Base-by-base conservation (phyloP, 2,329 filamentous ascomycete species). In the Beauveria australis region DNA sequence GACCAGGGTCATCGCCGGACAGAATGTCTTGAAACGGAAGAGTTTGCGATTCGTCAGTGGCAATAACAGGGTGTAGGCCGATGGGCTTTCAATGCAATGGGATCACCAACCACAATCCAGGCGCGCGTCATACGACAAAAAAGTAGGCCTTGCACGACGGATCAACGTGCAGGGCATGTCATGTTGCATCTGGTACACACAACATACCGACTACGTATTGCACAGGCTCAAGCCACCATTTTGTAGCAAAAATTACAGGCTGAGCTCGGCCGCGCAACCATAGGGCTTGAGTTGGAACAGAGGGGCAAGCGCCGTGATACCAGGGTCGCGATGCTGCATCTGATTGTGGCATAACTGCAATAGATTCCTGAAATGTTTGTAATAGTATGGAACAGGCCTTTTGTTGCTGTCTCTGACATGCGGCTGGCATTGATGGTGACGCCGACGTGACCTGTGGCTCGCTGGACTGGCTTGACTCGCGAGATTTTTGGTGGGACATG, bases 21-120 rank as follows among this genome's bases (percentile, higher is more conserved):
- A 41, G n/a, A 12, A 48, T 61, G 60, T 41, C 60, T 58, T 16
- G 30, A 61, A 61, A 53, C n/a, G 60, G 60, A 14, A 61, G 60
- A 58, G 26, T 28, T 53, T 58, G 60, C 60, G 60, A 61, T 52
- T 16, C 18, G 43, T 28, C 6, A 48, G 30, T 48, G 41, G 28
- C 22, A 54, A 18, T 44, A 37, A 6, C 18, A 44, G 30, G 49
- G 28, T 19, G 24, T 46, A 24, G 19, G n/a, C 19, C 6, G 56
- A 10, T 30, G 37, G 48, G 18, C 16, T 10, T 51, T 14, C 54
- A 30, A 16, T 43, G 41, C 4, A 16, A 59, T 44, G 22, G 18
- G 43, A 49, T 14, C 48, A 48, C 49, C 40, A 33, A 22, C 12
- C 30, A 9, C 41, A 44, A 60, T 30, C 30, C 58, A 60, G 33